phyloP scores from a whole-genome alignment of 305 asterid genomes.

The Solanum hybrid region DNA sequence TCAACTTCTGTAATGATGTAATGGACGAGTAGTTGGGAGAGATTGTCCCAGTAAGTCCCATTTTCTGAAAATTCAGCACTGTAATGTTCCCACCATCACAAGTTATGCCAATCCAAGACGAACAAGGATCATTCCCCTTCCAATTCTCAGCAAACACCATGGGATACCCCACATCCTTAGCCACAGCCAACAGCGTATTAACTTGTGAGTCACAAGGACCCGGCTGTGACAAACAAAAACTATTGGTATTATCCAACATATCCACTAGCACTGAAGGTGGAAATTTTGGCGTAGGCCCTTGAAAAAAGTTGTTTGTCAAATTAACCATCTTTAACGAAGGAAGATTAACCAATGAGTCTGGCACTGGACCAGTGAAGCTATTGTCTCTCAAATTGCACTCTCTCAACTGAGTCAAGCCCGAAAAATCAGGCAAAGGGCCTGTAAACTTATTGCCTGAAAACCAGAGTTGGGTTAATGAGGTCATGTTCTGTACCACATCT shows the following conservation, averaged over 20 bases:
- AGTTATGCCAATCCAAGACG: constrained; percentile 54
- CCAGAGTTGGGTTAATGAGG: constrained; percentile 49
- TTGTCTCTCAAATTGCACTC: constrained; percentile 58
- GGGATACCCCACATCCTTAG: constrained; percentile 46
- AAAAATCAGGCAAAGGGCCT: constrained; percentile 71
- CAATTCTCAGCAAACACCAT: constrained; percentile 44
- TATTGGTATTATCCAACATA: constrained; percentile 22
- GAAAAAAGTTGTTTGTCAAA: constrained; percentile 62
- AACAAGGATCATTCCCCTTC: constrained; percentile 66
- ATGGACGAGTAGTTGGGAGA: constrained; percentile 48
- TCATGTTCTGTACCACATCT: constrained; percentile 49
- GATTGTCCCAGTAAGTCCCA: constrained; percentile 59
- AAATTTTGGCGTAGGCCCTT: constrained; percentile 67
- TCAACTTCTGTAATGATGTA: constrained; percentile 44
- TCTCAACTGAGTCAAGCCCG: constrained; percentile 32
- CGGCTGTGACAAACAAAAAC: constrained; percentile 48
- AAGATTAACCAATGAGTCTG: constrained; percentile 45
- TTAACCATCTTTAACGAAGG: constrained; percentile 35
- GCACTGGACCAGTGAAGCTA: constrained; percentile 62
- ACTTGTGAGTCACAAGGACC: constrained; percentile 60
- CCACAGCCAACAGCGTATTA: constrained; percentile 44
- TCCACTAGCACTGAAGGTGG: constrained; percentile 32
- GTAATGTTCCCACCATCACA: constrained; percentile 43
- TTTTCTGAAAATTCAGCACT: constrained; percentile 50
- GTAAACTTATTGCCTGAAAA: constrained; percentile 49